Percentiles rank a stretch among this genome's conserved stretches.
These are phyloP conservation scores for Rhodamnia rubescens DNA, from an alignment of 345 rosid genomes.

Conservation along the genomic window DNA sequence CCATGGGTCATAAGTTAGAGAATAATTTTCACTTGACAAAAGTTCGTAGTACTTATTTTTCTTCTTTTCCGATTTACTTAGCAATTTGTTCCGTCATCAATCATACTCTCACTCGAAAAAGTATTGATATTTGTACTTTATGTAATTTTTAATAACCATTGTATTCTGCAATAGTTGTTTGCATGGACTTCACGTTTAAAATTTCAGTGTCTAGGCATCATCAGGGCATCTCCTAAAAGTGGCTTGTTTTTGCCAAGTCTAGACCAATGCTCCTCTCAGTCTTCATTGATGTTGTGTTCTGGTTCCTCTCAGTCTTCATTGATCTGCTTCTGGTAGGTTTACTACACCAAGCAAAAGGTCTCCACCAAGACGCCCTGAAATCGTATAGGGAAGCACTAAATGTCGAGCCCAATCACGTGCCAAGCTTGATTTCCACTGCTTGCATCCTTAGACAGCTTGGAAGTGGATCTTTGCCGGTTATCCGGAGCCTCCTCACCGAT, in stretches of 20 bases:
- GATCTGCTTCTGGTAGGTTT: constrained; percentile 20
- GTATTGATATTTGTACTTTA: neutral
- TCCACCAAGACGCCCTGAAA: constrained; percentile 31
- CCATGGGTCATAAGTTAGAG: neutral
- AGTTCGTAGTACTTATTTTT: neutral
- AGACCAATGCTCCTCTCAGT: neutral
- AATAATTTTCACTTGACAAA: neutral
- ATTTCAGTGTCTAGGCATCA: neutral
- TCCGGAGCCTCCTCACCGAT: constrained; percentile 39
- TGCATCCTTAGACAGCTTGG: constrained; percentile 29
- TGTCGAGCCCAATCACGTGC: constrained; percentile 41
- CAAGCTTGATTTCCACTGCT: constrained; percentile 47
- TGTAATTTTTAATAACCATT: neutral
- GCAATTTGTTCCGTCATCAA: neutral
- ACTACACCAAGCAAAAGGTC: constrained; percentile 35
- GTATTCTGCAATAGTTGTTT: neutral
- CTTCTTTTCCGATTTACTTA: neutral
- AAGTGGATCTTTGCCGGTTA: constrained; percentile 15
- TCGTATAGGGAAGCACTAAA: constrained; percentile 40
- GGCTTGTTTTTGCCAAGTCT: neutral
- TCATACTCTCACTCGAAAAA: neutral
- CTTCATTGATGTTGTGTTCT: neutral
- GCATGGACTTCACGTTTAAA: neutral
- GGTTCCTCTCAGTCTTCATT: neutral
- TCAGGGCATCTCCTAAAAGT: neutral